Base-by-base conservation (phyloP, 2,329 filamentous ascomycete genomes). In the Arthroderma sp. region DNA sequence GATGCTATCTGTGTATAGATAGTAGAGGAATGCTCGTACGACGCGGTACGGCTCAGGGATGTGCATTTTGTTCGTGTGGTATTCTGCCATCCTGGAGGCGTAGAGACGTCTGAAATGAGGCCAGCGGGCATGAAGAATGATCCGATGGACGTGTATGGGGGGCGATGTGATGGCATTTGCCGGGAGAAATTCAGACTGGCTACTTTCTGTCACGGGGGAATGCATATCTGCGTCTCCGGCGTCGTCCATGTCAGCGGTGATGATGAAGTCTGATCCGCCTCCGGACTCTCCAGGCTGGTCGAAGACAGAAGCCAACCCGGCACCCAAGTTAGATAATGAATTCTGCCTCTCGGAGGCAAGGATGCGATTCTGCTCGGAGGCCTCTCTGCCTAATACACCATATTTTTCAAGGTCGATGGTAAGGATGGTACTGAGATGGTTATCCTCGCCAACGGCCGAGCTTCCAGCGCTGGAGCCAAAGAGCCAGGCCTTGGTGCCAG, bases 21-120 rank as follows among this genome's bases (percentile, higher is more conserved):
- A 98, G 73, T 93, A 91, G 28, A 98, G 79, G 68, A 98, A 98
- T 0, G 91, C 89, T 64, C 88, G 90, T 51, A 98, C 93, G 0
- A 95, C 90, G 1, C 84, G 85, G 71, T 96, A 97, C 0, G 91
- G 91, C 67, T 98, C 94, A 0, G 93, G 91, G 47, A 98, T 95
- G 72, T 98, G 91, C 86, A 98, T 93, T 71, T 88, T 90, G 67
- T 93, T 93, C 15, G 89, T 93, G 69, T 98, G 93, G 66, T 94
- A 98, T 70, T 98, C 93, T 11, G 87, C 85, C 93, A 98, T 98
- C 67, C 96, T 90, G 3, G 91, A 84, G 55, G 86, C 85, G 76
- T 95, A 97, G 2, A 98, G 77, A 15, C 93, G 86, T 41, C 87
- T 84, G 74, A 98, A 98, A 71, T 98, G 93, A 28, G 93, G 91